Base-by-base conservation (phyloP, 352 stramenopile species). In the Peronospora tabacina region DNA sequence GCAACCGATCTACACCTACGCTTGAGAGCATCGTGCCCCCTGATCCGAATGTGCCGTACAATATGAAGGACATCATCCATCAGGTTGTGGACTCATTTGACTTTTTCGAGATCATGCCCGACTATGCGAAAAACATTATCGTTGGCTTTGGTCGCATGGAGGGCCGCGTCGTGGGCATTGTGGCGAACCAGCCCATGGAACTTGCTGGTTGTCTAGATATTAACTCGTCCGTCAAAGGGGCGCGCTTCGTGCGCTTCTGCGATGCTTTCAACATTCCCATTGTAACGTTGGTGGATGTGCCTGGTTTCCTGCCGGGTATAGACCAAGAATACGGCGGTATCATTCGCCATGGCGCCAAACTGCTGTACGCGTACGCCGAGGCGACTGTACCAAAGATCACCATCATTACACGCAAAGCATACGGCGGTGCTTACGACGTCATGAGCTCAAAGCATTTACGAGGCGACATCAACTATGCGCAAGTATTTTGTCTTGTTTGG, bases 221-320 rank as follows among this genome's bases (percentile, higher is more conserved):
- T 59, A 88, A 97, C 68, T 87, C 94, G 40, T 98, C 87, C 10
- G 87, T 95, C 44, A 98, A 99, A 75, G 96, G 85, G 11, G 96
- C 95, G 11, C 79, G 96, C 42, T 99, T 99, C 58, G 96, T 99
- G 49, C 86, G 96, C 28, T 98, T 98, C 63, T 98, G 91, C 57
- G 95, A 99, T 73, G 72, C 92, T 9, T 99, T 99, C 72, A 98
- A 98, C 70, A 98, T 99, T 57, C 96, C 96, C 8, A 78, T 99
- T 36, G 68, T 99, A 15, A 98, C 95, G 12, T 95, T 99, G 58
- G 96, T 99, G 11, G 96, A 99, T 68, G 96, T 99, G 17, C 96
- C 96, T 2, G 96, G 96, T 33, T 99, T 99, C 69, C 76, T 99
- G 36, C 96, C 96, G 5, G 96, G 96, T 12, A 97, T 92, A 12